Percentiles rank a stretch among this genome's conserved stretches.
Evolutionary conservation across 148 eudicot species (phyloP).

Genomic region (Cornus suecica): DNA sequence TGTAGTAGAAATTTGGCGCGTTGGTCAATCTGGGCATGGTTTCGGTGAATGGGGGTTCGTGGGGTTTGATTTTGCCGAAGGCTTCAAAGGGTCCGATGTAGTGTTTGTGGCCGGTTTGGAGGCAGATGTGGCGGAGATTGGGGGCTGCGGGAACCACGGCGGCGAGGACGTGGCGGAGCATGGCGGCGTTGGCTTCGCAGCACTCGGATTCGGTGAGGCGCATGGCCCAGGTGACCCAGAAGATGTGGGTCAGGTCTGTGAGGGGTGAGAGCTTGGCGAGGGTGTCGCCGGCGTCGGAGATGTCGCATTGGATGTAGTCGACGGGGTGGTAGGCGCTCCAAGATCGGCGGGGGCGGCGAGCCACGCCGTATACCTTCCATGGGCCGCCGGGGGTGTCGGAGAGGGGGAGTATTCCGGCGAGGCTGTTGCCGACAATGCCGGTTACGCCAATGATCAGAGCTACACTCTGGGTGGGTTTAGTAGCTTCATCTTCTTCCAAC

Average conservation of each 20-base stretch:
- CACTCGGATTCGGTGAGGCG: conserved; percentile 10
- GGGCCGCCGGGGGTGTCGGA: conserved; percentile 27
- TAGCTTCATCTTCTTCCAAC: conserved; percentile 1
- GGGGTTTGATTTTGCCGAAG: not conserved
- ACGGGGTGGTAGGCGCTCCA: conserved; percentile 19
- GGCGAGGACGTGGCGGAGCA: conserved; percentile 14
- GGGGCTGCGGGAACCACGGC: conserved; percentile 18
- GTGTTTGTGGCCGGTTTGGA: conserved; percentile 21
- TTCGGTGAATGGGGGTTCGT: conserved; percentile 18
- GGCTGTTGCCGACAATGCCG: conserved; percentile 25
- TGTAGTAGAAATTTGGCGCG: conserved; percentile 19
- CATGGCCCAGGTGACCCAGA: conserved; percentile 20
- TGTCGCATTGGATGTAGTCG: conserved; percentile 25
- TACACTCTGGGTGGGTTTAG: conserved; percentile 6
- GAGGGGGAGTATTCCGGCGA: conserved; percentile 20
- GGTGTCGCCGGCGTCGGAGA: conserved; percentile 12
- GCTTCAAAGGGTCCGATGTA: conserved; percentile 16
- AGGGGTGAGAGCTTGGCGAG: conserved; percentile 12
- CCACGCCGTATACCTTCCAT: conserved; percentile 26
- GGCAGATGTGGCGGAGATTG: conserved; percentile 17
- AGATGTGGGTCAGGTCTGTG: conserved; percentile 20
- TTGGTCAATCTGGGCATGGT: conserved; percentile 11
- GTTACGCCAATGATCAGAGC: conserved; percentile 19
- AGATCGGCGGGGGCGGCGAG: conserved; percentile 17
- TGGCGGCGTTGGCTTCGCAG: conserved; percentile 18